phyloP scores from a whole-genome alignment of 169 alveolate species.

The Eimeria acervulina region DNA sequence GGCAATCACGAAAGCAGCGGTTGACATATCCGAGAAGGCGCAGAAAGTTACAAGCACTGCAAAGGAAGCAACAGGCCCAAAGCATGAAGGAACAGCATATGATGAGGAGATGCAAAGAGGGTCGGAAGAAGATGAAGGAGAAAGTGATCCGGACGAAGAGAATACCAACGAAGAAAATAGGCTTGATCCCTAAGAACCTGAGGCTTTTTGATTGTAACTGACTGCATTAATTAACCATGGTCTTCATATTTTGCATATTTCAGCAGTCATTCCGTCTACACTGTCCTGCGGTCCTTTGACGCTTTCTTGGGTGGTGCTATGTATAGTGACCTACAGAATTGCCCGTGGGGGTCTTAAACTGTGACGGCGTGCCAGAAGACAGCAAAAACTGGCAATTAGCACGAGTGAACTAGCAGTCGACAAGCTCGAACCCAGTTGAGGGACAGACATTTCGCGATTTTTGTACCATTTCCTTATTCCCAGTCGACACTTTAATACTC shows the following conservation, averaged over 20 bases:
- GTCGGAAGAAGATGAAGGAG: not conserved
- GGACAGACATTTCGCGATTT: not conserved
- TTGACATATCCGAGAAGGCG: constrained; percentile 43
- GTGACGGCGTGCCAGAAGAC: not conserved
- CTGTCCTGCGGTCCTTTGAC: not conserved
- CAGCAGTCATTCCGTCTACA: too few relatives aligned
- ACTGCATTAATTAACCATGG: not conserved
- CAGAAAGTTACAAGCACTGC: constrained; percentile 29
- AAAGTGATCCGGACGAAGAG: not conserved
- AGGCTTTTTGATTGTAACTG: not conserved
- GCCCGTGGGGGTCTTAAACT: not conserved
- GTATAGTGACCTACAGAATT: not conserved
- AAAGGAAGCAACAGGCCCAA: not conserved
- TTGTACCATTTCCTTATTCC: not conserved
- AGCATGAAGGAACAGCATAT: not conserved
- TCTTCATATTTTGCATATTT: too few relatives aligned
- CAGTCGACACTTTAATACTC: not conserved
- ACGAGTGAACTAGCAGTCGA: not conserved
- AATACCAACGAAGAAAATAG: not conserved
- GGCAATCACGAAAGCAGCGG: constrained; percentile 50
- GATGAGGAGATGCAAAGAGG: not conserved
- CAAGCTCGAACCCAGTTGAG: not conserved
- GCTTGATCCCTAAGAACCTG: not conserved
- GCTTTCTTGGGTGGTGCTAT: not conserved
- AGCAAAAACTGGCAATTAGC: not conserved